Evolutionary conservation across 495 filamentous ascomycete species (phyloP), one percentile per base, ranked within the genome.

Genomic region (Neurospora africana): DNA sequence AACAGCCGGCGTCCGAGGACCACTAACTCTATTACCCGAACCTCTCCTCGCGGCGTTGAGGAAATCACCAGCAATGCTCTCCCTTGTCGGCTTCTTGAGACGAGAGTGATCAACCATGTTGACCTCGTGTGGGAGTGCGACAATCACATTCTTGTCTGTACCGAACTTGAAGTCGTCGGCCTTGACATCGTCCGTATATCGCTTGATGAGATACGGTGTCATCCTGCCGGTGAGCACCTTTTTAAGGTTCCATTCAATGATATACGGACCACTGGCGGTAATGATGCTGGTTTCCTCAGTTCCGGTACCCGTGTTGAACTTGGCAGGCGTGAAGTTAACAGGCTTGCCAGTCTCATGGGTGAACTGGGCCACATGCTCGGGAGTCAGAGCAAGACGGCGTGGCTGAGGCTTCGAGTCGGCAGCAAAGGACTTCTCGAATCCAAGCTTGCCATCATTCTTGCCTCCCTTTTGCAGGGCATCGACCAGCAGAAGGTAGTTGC

Each of bases 161-260:
- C 94, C 94, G 76, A 94, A 99, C 75, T 93, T 92, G 90, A 99
- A 99, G 79, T 99, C 96, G 78, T 99, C 96, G n/a, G 95, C 95
- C 85, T 94, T 97, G 75, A 99, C 93, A 70, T 95, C 91, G 80
- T 99, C 95, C 5, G 86, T 87, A 78, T 99, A 99, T 5, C 95
- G 91, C 84, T 98, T 98, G 86, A 99, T 97, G 53, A 89, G 90
- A 80, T 99, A 99, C 3, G 93, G 93, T 72, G 95, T 91, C 79
- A 92, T 95, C 69, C 87, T 86, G 61, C 91, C 92, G 15, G 83
- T 82, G 23, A 97, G 76, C 1, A 97, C 87, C 84, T 94, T 97
- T 84, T 94, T 92, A 81, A 99, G 79, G 77, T 88, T 95, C 96
- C 96, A 99, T 37, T 96, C 97, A 53, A 99, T 87, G 78, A 99